Evolutionary conservation across 495 filamentous ascomycete genomes (phyloP).

Genomic region (Penicillium antarcticum): DNA sequence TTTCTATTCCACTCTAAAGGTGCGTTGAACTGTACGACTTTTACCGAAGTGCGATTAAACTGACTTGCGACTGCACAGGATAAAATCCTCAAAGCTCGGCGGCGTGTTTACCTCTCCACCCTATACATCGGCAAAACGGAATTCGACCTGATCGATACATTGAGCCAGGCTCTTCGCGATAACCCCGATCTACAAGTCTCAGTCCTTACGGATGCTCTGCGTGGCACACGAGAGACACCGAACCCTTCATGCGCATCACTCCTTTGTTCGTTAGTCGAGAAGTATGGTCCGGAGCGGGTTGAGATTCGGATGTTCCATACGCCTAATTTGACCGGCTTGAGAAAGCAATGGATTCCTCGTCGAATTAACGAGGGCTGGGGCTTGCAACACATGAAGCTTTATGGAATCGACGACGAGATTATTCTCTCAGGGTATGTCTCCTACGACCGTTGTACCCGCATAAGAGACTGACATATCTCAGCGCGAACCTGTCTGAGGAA

Average conservation of each 20-base stretch:
- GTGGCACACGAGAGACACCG: conserved; percentile 88
- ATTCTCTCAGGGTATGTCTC: conserved; percentile 77
- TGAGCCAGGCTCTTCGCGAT: conserved; percentile 73
- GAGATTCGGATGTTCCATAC: conserved; percentile 98
- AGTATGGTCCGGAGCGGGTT: conserved; percentile 83
- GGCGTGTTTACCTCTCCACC: conserved; percentile 85
- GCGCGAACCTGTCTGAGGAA: conserved; percentile 86
- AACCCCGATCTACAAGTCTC: conserved; percentile 81
- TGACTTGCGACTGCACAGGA: conserved; percentile 41
- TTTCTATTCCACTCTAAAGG: conserved; percentile 90
- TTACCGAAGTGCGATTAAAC: not conserved
- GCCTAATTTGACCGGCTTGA: conserved; percentile 84
- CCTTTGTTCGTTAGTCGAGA: conserved; percentile 71
- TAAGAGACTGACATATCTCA: conserved; percentile 18
- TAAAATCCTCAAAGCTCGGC: conserved; percentile 76
- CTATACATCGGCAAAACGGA: conserved; percentile 96
- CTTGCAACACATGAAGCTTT: conserved; percentile 98
- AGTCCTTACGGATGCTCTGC: conserved; percentile 87
- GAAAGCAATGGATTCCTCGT: conserved; percentile 78
- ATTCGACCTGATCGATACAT: conserved; percentile 77
- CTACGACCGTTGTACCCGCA: not conserved
- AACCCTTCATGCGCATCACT: conserved; percentile 87
- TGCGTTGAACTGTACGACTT: conserved; percentile 24
- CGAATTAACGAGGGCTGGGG: conserved; percentile 98
- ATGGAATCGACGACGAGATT: conserved; percentile 93